Conservation (phyloP, 257 asterid genomes). For the Agastache rugosa region DNA sequence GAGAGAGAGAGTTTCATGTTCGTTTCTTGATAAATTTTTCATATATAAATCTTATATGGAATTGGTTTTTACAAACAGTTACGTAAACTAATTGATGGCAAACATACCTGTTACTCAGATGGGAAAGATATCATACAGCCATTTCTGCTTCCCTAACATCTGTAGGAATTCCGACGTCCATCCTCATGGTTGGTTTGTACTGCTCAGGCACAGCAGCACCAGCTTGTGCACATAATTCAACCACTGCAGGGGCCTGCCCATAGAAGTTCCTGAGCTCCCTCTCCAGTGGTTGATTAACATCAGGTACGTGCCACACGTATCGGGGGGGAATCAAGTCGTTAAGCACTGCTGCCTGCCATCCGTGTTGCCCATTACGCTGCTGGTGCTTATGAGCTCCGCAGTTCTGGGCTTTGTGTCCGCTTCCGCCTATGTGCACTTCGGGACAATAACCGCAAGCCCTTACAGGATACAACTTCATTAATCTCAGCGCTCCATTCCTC, state of each 20-base stretch:
- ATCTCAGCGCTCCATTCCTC: conserved; percentile 74
- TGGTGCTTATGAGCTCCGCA: conserved; percentile 98
- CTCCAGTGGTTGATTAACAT: conserved; percentile 51
- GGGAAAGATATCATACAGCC: conserved; percentile 64
- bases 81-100: background rate
- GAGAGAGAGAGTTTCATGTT: conserved; percentile 9
- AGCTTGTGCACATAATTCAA: conserved; percentile 82
- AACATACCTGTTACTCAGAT: conserved; percentile 18
- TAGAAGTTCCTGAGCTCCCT: conserved; percentile 82
- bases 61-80: background rate
- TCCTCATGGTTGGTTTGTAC: conserved; percentile 87
- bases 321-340: conserved; percentile 89
- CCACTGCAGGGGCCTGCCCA: conserved; percentile 93
- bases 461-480: conserved; percentile 86
- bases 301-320: conserved; percentile 92
- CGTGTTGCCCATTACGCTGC: conserved; percentile 98
- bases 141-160: conserved; percentile 86
- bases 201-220: conserved; percentile 88
- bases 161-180: conserved; percentile 86
- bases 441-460: conserved; percentile 96
- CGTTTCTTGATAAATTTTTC: conserved; percentile 11
- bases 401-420: conserved; percentile 92
- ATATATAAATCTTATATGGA: background rate
- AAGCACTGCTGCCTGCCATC: conserved; percentile 88
- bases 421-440: conserved; percentile 85